Conservation (phyloP, 345 rosid genomes). For the Eutrema yunnanense region DNA sequence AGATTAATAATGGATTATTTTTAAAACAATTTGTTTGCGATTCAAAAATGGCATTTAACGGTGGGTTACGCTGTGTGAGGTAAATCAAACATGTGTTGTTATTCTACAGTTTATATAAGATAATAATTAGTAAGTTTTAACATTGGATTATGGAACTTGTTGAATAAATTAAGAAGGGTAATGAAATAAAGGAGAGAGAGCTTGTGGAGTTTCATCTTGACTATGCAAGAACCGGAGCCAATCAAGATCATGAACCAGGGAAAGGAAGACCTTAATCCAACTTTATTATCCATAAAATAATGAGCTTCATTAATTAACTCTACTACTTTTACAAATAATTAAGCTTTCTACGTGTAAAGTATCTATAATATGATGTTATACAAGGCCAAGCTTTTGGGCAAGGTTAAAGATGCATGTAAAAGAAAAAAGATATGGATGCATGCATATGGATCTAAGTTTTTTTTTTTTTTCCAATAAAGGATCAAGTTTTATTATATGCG, state of each 20-base stretch:
- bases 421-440: neutral
- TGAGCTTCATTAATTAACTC: neutral
- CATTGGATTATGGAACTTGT: neutral
- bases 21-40: neutral
- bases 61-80: neutral
- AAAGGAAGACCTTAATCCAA: conserved; percentile 31
- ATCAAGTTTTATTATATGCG: neutral
- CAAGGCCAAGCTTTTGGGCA: neutral
- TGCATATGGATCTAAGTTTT: neutral
- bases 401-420: neutral
- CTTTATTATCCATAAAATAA: neutral
- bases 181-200: conserved; percentile 17
- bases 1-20: neutral
- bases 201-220: conserved; percentile 29
- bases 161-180: neutral
- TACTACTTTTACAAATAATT: neutral
- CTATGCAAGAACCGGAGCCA: conserved; percentile 36
- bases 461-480: too few species aligned
- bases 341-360: neutral
- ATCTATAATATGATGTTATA: neutral
- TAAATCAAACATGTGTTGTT: neutral
- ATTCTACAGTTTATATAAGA: neutral
- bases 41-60: neutral
- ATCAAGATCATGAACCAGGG: conserved; percentile 36
- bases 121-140: neutral